Percentiles rank a stretch among this genome's conserved stretches.
Evolutionary conservation across 164 flowering plant genomes (phyloP).

Genomic region (Stephania yunnanensis): DNA sequence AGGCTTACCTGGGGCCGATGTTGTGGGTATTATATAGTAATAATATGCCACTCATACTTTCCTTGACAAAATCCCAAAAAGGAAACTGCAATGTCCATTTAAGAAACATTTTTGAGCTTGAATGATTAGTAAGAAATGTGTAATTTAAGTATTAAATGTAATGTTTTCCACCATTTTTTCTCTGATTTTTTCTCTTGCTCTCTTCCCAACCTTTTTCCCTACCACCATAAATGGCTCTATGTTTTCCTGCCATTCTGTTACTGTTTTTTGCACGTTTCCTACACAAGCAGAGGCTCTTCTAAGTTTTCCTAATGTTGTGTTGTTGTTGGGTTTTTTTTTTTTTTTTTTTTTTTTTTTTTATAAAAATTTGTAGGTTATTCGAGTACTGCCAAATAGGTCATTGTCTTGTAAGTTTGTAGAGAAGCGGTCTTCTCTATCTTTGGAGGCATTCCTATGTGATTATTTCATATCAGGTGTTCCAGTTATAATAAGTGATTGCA

Average conservation of each 20-base stretch:
- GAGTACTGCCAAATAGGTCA: conserved; percentile 55
- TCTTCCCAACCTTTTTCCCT: neutral
- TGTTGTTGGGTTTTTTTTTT: no score
- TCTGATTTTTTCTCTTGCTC: neutral
- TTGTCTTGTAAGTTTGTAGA: conserved; percentile 51
- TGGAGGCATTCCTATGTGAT: conserved; percentile 78
- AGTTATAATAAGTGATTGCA: conserved; percentile 69
- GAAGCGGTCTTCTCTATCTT: conserved; percentile 57
- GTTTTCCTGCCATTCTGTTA: neutral
- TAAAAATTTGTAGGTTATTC: conserved; percentile 38
- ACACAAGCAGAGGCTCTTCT: neutral
- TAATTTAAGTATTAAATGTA: neutral
- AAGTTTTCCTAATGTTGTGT: neutral
- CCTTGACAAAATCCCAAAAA: no score
- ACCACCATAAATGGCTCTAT: neutral
- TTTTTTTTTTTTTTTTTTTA: neutral
- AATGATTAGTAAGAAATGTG: neutral
- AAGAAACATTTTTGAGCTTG: no score
- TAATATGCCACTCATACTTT: no score
- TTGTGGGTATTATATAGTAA: no score
- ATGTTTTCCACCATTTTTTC: neutral
- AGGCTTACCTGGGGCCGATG: neutral
- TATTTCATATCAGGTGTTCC: conserved; percentile 66
- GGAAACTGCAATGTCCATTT: no score
- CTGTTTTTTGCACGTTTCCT: neutral